A percentile compares a stretch with the other conserved stretches of the same genome.
Evolutionary conservation across 192 early-diverging fungal species (phyloP).

Genomic region (Spizellomyces sp.): DNA sequence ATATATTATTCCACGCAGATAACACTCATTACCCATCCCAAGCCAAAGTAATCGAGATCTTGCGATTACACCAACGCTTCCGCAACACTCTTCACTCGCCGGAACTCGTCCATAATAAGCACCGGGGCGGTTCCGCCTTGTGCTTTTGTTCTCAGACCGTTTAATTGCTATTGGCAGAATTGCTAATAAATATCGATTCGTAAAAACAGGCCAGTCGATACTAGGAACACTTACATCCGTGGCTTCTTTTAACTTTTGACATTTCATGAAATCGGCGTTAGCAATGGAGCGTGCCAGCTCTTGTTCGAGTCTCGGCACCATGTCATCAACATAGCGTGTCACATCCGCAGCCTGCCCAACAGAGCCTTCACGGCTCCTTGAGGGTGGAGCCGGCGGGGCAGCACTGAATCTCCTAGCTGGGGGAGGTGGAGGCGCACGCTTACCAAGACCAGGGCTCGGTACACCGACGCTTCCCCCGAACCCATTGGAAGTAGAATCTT

Average conservation of each 20-base stretch:
- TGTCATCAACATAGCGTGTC: slow-evolving; percentile 20
- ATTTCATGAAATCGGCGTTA: slow-evolving; percentile 19
- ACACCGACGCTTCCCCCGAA: not conserved
- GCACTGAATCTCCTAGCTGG: slow-evolving; percentile 13
- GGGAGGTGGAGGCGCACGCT: slow-evolving; percentile 39
- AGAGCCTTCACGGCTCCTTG: slow-evolving; percentile 19
- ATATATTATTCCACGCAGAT: no score
- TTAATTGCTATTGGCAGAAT: not conserved
- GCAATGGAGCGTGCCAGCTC: slow-evolving; percentile 2
- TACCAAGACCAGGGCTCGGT: slow-evolving; percentile 8
- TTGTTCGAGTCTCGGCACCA: slow-evolving; percentile 18
- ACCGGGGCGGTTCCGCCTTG: slow-evolving; percentile 5
- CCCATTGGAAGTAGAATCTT: no score
- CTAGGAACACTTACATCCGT: slow-evolving; percentile 9
- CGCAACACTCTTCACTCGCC: slow-evolving; percentile 9
- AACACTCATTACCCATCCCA: no score
- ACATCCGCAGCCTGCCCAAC: slow-evolving; percentile 21
- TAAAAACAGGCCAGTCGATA: not conserved
- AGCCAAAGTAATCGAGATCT: no score
- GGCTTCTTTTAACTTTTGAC: slow-evolving; percentile 18
- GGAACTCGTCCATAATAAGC: slow-evolving; percentile 16
- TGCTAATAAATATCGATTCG: not conserved
- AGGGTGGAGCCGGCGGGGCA: slow-evolving; percentile 21
- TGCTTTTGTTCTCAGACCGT: slow-evolving; percentile 9
- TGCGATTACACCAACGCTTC: slow-evolving; percentile 17